phyloP scores from a whole-genome alignment of 345 rosid genomes.

The Arabis hirsuta region DNA sequence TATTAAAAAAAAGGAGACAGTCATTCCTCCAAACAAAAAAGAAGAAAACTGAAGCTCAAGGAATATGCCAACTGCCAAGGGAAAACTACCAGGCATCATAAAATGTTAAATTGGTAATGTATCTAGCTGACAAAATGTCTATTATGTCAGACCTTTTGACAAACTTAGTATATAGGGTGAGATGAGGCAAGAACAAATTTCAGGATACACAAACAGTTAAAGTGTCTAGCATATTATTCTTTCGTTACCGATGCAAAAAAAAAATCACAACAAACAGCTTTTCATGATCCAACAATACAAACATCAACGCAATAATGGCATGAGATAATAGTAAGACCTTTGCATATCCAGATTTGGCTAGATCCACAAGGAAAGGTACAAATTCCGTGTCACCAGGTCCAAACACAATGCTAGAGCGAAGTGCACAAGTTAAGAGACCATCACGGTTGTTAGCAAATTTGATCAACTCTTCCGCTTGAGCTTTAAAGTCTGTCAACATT shows the following conservation, averaged over 20 bases:
- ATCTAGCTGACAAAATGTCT: background rate
- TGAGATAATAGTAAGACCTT: slow-evolving; percentile 58
- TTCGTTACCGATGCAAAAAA: slow-evolving; percentile 14
- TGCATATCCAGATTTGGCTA: slow-evolving; percentile 80
- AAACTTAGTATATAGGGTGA: background rate
- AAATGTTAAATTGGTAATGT: slow-evolving; percentile 1
- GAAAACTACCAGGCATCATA: background rate
- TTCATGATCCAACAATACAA: slow-evolving; percentile 2
- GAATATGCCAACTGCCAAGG: slow-evolving; percentile 7
- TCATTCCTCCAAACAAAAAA: background rate
- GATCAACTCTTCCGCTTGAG: slow-evolving; percentile 87
- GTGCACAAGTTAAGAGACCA: slow-evolving; percentile 87
- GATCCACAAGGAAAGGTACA: slow-evolving; percentile 60
- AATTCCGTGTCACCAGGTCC: slow-evolving; percentile 82
- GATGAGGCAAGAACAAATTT: background rate
- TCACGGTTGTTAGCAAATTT: slow-evolving; percentile 72
- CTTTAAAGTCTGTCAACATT: slow-evolving; percentile 75
- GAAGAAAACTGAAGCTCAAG: background rate
- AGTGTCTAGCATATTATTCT: background rate
- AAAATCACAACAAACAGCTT: background rate
- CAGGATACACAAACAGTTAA: background rate
- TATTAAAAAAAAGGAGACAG: background rate
- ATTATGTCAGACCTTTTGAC: background rate
- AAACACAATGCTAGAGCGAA: slow-evolving; percentile 89
- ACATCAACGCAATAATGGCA: slow-evolving; percentile 9